These are phyloP conservation scores for Phytomonas francai DNA, from an alignment of 208 protist species.

Conservation along the genomic window DNA sequence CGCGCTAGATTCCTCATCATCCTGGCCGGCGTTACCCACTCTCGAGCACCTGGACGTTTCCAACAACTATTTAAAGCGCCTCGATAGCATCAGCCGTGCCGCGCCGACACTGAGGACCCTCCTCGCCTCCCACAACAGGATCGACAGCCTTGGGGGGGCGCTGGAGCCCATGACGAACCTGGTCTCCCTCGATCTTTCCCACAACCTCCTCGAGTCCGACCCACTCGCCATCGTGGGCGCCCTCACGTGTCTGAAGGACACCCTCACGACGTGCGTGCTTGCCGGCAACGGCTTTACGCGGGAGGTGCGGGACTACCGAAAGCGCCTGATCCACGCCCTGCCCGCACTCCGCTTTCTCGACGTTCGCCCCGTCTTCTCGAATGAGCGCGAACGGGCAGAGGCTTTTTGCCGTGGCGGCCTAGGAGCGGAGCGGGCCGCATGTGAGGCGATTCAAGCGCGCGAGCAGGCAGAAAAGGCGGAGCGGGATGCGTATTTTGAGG, in stretches of 20 bases:
- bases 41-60: conserved; percentile 83
- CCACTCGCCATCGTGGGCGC: conserved; percentile 16
- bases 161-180: conserved; percentile 12
- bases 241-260: conserved; percentile 14
- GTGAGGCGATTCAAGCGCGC: conserved; percentile 18
- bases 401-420: conserved; percentile 51
- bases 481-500: conserved; percentile 37
- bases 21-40: conserved; percentile 46
- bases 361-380: conserved; percentile 51
- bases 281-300: conserved; percentile 69
- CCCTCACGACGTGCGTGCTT: conserved; percentile 70
- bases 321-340: conserved; percentile 52
- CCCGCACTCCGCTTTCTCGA: conserved; percentile 62
- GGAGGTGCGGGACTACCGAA: conserved; percentile 62
- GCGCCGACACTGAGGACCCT: conserved; percentile 44
- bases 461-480: conserved; percentile 18
- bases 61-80: conserved; percentile 49
- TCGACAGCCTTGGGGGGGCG: conserved; percentile 14
- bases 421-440: conserved; percentile 28
- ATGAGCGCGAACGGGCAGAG: conserved; percentile 61
- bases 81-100: conserved; percentile 30
- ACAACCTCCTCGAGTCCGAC: conserved; percentile 42
- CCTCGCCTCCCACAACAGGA: conserved; percentile 39
- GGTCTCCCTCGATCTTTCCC: conserved; percentile 51
- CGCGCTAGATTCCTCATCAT: conserved; percentile 33